Base-by-base conservation (phyloP, 495 filamentous ascomycete species). In the Lineolata rhizophorae region DNA sequence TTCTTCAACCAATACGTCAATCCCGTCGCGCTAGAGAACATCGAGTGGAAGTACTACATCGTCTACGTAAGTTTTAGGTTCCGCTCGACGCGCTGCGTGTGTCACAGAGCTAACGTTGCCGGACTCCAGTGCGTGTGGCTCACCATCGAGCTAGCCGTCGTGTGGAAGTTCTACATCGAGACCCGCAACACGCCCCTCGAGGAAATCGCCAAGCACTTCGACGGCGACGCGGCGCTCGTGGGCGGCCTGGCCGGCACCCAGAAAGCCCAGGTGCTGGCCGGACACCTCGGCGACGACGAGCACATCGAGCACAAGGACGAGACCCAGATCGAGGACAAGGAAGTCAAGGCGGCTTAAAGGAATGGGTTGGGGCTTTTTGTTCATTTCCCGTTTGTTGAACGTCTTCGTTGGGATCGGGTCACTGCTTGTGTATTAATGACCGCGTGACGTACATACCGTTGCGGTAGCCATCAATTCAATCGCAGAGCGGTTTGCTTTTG, bases 191-290 rank as follows among this genome's bases (percentile, higher is more conserved):
- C 54, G 11, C 44, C 54, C 3, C 48, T 65, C 31, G 60, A 65
- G 32, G 61, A 64, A 38, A 62, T 65, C 32, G 51, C 53, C 18
- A 54, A 53, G 31, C 46, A 55, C 37, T 62, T 62, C 39, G 58
- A 61, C 38, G 58, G 53, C 15, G 44, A 45, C 17, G 44, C 38
- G 30, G 48, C 43, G 1, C 28, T 48, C 5, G 29, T 54, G 8
- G 8, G 8, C 22, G 22, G 22, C 8, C n/a, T n/a, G n/a, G n/a
- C n/a, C n/a, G n/a, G n/a, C n/a, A n/a, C n/a, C n/a, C n/a, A n/a
- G n/a, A n/a, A n/a, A n/a, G 12, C 8, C 8, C 22, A 25, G 22
- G 22, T 25, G 22, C 22, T 25, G 8, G 22, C 8, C 8, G 22
- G 22, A 8, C 8, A 25, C 8, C n/a, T n/a, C n/a, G 22, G 22